Percentiles rank a stretch among this genome's conserved stretches.
Conservation (phyloP, 176 grass and related monocot genomes). For the Echinochloa phyllopogon region DNA sequence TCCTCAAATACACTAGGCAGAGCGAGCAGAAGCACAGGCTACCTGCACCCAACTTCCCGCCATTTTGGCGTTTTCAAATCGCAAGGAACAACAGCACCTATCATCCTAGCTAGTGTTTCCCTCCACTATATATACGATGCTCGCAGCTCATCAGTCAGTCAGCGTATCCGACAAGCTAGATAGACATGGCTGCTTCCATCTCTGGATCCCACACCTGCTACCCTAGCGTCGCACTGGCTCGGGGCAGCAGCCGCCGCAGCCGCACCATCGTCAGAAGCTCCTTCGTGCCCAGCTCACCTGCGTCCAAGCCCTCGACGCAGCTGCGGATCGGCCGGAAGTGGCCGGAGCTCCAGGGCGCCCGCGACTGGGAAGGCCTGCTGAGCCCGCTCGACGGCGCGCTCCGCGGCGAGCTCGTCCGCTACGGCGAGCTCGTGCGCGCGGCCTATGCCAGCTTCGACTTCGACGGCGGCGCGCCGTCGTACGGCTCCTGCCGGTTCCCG, state of each 20-base stretch:
- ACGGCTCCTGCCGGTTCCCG: conserved; percentile 55
- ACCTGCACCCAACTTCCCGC: conserved; percentile 29
- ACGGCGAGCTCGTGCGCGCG: conserved; percentile 56
- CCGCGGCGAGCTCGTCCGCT: conserved; percentile 56
- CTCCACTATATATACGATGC: background rate
- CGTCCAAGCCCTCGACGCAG: background rate
- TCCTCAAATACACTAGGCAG: background rate
- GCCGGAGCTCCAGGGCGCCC: conserved; percentile 53
- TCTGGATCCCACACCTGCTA: conserved; percentile 27
- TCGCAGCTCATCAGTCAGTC: background rate
- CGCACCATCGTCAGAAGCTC: conserved; percentile 8
- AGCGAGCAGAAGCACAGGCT: background rate
- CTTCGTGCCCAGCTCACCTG: background rate
- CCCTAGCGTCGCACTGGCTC: background rate
- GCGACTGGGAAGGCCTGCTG: conserved; percentile 58
- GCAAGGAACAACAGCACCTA: background rate
- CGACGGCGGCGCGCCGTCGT: conserved; percentile 37
- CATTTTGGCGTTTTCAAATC: conserved; percentile 46
- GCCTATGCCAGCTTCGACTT: conserved; percentile 59
- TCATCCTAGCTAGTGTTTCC: background rate
- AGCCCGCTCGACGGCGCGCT: conserved; percentile 55
- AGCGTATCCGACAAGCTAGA: background rate
- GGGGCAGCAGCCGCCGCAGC: background rate
- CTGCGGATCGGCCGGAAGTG: conserved; percentile 46
- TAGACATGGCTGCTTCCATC: conserved; percentile 38